Percentiles rank a stretch among this genome's conserved stretches.
phyloP scores from a whole-genome alignment of 768 basidiomycete genomes.

The Mycena metata region DNA sequence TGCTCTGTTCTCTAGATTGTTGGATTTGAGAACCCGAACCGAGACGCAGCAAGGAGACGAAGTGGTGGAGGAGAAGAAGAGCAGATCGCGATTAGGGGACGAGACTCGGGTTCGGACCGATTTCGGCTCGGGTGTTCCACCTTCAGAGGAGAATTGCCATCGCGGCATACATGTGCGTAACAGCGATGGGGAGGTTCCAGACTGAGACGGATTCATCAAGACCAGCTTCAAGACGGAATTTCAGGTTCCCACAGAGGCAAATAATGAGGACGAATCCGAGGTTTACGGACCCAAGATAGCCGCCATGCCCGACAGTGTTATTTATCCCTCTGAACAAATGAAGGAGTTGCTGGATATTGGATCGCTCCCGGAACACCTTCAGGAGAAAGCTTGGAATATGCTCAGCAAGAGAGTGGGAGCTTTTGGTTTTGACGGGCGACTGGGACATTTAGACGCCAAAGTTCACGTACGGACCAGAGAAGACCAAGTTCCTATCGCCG shows the following conservation, averaged over 20 bases:
- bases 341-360: constrained; percentile 5
- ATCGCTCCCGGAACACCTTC: not conserved
- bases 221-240: no score
- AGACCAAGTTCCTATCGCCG: not conserved
- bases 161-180: not conserved
- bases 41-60: no score
- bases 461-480: no score
- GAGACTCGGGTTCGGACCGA: not conserved
- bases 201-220: not conserved
- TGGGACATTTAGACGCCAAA: no score
- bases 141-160: not conserved
- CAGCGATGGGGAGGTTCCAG: not conserved
- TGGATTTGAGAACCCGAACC: no score
- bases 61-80: not conserved
- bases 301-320: not conserved
- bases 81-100: not conserved
- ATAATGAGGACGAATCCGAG: not conserved
- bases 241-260: no score
- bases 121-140: not conserved
- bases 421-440: no score
- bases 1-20: not conserved
- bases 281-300: constrained; percentile 17
- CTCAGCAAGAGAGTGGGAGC: no score
- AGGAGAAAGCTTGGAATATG: no score
- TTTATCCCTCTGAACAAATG: not conserved